Percentiles rank a stretch among this genome's conserved stretches.
Evolutionary conservation across 1,284 basidiomycete species (phyloP).

Genomic region (Dichomitus squalens): DNA sequence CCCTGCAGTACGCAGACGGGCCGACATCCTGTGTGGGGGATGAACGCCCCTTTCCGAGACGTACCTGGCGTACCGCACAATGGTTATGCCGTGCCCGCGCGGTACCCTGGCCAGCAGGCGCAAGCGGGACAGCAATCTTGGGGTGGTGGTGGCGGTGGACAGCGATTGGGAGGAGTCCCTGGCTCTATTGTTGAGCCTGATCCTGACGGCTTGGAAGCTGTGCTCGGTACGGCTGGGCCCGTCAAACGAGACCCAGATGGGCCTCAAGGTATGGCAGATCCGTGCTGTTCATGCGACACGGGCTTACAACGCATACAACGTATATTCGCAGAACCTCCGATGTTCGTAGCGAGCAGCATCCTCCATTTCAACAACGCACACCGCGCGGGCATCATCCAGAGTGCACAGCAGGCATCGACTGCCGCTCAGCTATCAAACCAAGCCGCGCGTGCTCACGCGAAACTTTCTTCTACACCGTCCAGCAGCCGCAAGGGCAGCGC

Average conservation of each 20-base stretch:
- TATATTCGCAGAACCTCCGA: constrained; percentile 3
- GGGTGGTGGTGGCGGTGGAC: not conserved
- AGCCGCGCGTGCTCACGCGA: not conserved
- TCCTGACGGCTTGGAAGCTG: not conserved
- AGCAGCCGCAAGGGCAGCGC: not conserved
- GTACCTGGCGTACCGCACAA: not conserved
- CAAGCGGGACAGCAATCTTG: not conserved
- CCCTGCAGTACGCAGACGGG: constrained; percentile 7
- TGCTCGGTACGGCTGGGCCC: not conserved
- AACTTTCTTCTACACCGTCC: not conserved
- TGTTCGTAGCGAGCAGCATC: constrained; percentile 9
- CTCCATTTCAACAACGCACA: constrained; percentile 8
- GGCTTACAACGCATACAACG: not conserved
- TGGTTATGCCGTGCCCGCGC: constrained; percentile 5
- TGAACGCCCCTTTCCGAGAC: constrained; percentile 19
- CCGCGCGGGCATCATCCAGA: not conserved
- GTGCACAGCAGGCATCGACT: not conserved
- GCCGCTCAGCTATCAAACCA: not conserved
- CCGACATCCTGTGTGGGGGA: constrained; percentile 16
- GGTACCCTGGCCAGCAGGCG: not conserved
- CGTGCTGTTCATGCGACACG: not conserved
- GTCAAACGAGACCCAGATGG: not conserved
- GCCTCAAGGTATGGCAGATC: not conserved
- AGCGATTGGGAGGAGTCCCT: not conserved
- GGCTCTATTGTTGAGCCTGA: not conserved